Percentiles rank a stretch among this genome's conserved stretches.
Evolutionary conservation across 768 basidiomycete species (phyloP).

Genomic region (Sistotremastrum niveocremeum): DNA sequence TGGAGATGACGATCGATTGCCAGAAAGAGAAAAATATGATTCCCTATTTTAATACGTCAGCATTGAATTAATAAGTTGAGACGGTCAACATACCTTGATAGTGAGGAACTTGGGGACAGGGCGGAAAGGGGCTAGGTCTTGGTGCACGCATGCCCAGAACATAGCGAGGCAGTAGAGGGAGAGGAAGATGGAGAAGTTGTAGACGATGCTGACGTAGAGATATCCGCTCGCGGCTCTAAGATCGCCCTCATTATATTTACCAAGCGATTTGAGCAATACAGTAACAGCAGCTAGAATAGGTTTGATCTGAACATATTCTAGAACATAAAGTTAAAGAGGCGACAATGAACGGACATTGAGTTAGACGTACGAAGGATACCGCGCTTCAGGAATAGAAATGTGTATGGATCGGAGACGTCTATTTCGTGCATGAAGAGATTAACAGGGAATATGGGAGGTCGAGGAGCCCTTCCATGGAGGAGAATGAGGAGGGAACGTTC

Average conservation of each 20-base stretch:
- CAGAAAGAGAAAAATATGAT: constrained; percentile 98
- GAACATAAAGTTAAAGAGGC: constrained; percentile 1
- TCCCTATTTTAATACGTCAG: constrained; percentile 44
- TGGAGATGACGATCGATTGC: constrained; percentile 80
- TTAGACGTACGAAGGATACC: constrained; percentile 72
- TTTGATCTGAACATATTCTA: constrained; percentile 97
- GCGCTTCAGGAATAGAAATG: constrained; percentile 84
- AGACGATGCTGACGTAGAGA: constrained; percentile 78
- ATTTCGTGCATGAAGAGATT: constrained; percentile 74
- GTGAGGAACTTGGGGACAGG: constrained; percentile 18
- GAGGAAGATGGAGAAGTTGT: constrained; percentile 70
- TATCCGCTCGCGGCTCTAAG: constrained; percentile 80
- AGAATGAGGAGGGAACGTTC: constrained; percentile 87
- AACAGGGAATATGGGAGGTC: constrained; percentile 75
- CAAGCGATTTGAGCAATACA: constrained; percentile 71
- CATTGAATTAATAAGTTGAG: constrained; percentile 1
- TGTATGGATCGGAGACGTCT: constrained; percentile 91
- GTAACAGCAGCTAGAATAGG: constrained; percentile 78
- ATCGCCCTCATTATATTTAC: constrained; percentile 83
- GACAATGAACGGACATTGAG: not conserved
- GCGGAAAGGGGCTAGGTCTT: constrained; percentile 85
- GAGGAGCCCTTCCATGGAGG: constrained; percentile 82
- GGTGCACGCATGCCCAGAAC: constrained; percentile 89
- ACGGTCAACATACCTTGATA: not conserved
- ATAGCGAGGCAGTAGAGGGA: constrained; percentile 85